Evolutionary conservation across 495 filamentous ascomycete genomes (phyloP), one percentile per base, ranked within the genome.

Genomic region (Hypomontagnella submonticulosa): DNA sequence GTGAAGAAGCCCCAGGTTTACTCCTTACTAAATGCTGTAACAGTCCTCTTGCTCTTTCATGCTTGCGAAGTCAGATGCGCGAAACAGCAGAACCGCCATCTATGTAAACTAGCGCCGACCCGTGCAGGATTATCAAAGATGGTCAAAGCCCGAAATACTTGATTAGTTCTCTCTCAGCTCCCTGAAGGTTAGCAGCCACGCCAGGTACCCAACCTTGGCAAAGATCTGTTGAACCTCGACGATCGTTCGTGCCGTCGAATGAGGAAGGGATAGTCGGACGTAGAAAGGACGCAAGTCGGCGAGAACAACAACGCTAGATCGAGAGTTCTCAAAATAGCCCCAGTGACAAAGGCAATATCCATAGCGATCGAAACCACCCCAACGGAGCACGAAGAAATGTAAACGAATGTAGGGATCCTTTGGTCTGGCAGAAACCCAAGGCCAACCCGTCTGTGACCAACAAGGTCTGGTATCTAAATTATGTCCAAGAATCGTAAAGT

Each of bases 401-500:
- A 38, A 64, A 64, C 54, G 60, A 64, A 53, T 41, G 60, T 50
- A 34, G 51, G 33, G 60, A 40, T 57, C 60, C 61, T 63, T 63
- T 34, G 33, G 61, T 48, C 44, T 57, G 66, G 66, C 60, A 53
- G 51, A 44, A 37, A 56, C 60, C 46, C 50, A 57, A 61, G 42
- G 60, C 66, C 60, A 61, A 49, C 37, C 48, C 55, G 46, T 16
- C 15, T 11, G 55, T 69, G 66, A 69, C 57, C 60, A 60, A 69
- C 38, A 43, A 41, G 60, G 57, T 64, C 60, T 61, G 60, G 66
- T 69, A 69, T 69, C 60, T 60, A 59, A 64, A 69, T 33, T 69
- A 69, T 69, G 50, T 69, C 54, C 66, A 69, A 64, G 66, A 69
- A 69, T 69, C 54, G 50, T 69, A 57, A 64, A 57, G 40, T 64